Percentiles rank a stretch among this genome's conserved stretches.
phyloP scores from a whole-genome alignment of 106 monocot genomes.

The Phalaenopsis aphrodite region DNA sequence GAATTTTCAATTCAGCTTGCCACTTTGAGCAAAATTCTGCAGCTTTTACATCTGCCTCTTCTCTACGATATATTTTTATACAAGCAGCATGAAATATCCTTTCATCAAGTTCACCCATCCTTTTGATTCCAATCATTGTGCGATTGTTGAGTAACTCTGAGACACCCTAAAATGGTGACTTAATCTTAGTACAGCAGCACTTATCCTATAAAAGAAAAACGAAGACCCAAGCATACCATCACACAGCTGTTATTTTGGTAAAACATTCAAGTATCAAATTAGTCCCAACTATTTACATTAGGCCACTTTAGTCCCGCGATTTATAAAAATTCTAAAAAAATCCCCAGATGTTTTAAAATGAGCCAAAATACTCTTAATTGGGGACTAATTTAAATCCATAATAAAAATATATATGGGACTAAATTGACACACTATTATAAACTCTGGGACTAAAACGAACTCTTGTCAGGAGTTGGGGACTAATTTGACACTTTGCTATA shows the following conservation, averaged over 20 bases:
- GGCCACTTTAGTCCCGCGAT: too few species aligned
- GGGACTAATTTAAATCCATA: too few species aligned
- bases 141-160: slow-evolving; percentile 9
- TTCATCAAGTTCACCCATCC: slow-evolving; percentile 42
- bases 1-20: slow-evolving; percentile 43
- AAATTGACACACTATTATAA: too few species aligned
- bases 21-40: slow-evolving; percentile 28
- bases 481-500: too few species aligned
- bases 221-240: neutral
- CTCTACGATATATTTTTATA: slow-evolving; percentile 22
- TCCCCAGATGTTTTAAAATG: too few species aligned
- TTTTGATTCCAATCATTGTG: slow-evolving; percentile 31
- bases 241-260: neutral
- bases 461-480: too few species aligned
- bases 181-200: neutral
- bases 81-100: slow-evolving; percentile 29
- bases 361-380: too few species aligned
- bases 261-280: neutral
- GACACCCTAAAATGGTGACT: slow-evolving; percentile 16
- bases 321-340: too few species aligned
- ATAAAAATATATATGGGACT: too few species aligned
- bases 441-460: too few species aligned
- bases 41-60: slow-evolving; percentile 31
- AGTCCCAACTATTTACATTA: too few species aligned
- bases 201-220: neutral